Evolutionary conservation across 192 early-diverging fungal genomes (phyloP).

Genomic region (Coemansia sp.): DNA sequence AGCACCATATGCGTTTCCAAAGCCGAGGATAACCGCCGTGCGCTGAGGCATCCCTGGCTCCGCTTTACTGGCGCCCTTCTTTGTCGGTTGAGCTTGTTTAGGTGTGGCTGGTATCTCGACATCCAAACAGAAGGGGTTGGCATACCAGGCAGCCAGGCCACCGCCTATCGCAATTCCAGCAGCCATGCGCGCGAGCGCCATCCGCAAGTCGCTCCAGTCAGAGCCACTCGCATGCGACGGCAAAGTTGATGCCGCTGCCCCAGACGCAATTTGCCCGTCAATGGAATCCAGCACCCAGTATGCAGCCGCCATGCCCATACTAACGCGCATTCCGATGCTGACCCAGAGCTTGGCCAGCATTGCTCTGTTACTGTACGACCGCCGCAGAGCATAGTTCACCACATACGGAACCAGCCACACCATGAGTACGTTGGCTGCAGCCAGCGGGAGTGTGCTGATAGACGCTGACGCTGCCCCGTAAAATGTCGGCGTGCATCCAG

Average conservation of each 20-base stretch:
- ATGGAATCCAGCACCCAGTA: conserved; percentile 59
- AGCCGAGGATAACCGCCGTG: conserved; percentile 56
- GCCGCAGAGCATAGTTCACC: conserved; percentile 44
- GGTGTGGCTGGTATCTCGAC: conserved; percentile 4
- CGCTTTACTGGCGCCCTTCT: neutral
- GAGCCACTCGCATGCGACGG: neutral
- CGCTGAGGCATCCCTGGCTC: neutral
- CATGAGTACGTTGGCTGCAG: conserved; percentile 23
- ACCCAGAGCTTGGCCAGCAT: conserved; percentile 55
- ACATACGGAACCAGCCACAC: conserved; percentile 38
- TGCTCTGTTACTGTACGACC: conserved; percentile 56
- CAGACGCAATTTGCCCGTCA: conserved; percentile 10
- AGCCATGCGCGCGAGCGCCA: conserved; percentile 55
- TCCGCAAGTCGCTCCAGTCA: conserved; percentile 46
- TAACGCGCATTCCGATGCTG: conserved; percentile 54
- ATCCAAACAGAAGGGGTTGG: conserved; percentile 57
- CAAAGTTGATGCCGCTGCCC: neutral
- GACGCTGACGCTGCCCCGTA: conserved; percentile 57
- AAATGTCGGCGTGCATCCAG: conserved; percentile 77
- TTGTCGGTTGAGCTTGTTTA: neutral
- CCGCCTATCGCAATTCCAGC: conserved; percentile 56
- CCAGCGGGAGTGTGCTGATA: conserved; percentile 23
- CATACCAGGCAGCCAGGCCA: conserved; percentile 55
- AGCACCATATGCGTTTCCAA: conserved; percentile 66
- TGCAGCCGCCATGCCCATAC: conserved; percentile 54